These are phyloP conservation scores for Puccinellia tenuiflora DNA, from an alignment of 176 grass and related monocot species.

Conservation along the genomic window DNA sequence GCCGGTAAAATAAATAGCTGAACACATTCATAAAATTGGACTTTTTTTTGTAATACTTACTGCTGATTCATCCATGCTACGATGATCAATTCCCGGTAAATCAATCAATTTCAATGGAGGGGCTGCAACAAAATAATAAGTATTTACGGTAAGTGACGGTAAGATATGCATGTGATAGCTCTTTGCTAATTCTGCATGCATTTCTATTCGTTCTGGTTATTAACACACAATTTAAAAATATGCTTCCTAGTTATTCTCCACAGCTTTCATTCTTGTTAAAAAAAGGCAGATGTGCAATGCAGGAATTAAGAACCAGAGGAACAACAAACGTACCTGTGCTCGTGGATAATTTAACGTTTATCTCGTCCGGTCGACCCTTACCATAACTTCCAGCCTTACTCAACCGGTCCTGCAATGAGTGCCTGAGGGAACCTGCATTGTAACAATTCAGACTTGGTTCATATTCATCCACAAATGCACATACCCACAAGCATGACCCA, in stretches of 20 bases:
- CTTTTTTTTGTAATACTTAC: conserved; percentile 28
- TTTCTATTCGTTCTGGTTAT: not conserved
- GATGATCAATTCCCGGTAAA: conserved; percentile 78
- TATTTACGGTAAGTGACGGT: conserved; percentile 8
- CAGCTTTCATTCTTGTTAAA: too few species aligned
- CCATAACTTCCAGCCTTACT: conserved; percentile 43
- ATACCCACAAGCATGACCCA: not conserved
- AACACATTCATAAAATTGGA: not conserved
- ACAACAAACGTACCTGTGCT: conserved; percentile 53
- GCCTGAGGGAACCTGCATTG: conserved; percentile 71
- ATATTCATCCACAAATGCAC: not conserved
- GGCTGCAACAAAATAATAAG: conserved; percentile 46
- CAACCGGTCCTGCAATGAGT: conserved; percentile 76
- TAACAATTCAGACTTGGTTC: not conserved
- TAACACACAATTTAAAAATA: not conserved
- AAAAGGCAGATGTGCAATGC: too few species aligned
- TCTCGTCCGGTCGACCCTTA: conserved; percentile 49
- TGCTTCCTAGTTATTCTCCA: not conserved
- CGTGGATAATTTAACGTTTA: conserved; percentile 62
- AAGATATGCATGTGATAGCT: not conserved
- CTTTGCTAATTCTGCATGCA: not conserved
- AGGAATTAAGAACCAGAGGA: not conserved
- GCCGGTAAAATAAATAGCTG: not conserved
- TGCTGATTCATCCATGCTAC: conserved; percentile 57
- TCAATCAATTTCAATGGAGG: conserved; percentile 77